Evolutionary conservation across 257 asterid species (phyloP).

Genomic region (Knoxia roxburghii): DNA sequence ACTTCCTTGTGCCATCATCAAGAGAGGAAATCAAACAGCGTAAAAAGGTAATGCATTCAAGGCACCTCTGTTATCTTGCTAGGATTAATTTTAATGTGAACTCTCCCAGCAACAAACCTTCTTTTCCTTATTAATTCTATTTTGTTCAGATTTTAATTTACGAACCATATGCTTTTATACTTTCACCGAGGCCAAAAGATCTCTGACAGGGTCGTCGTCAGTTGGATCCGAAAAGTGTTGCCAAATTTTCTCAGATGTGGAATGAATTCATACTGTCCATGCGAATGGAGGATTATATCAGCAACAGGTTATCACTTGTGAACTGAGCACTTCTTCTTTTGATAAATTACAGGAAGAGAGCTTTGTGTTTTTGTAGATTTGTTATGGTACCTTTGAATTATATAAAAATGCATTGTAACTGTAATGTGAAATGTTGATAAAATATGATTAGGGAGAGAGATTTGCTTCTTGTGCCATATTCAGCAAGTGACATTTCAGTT

Average conservation of each 20-base stretch:
- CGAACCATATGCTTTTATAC: slow-evolving; percentile 7
- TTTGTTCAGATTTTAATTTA: not conserved
- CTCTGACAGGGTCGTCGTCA: slow-evolving; percentile 61
- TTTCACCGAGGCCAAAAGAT: slow-evolving; percentile 19
- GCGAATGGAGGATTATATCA: slow-evolving; percentile 92
- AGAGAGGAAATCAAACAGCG: slow-evolving; percentile 45
- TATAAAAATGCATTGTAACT: not conserved
- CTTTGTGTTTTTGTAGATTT: not conserved
- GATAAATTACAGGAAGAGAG: slow-evolving; percentile 1
- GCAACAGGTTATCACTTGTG: slow-evolving; percentile 49
- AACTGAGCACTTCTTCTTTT: slow-evolving; percentile 5
- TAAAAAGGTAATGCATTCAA: slow-evolving; percentile 37
- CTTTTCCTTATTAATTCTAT: not conserved
- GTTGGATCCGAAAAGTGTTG: slow-evolving; percentile 64
- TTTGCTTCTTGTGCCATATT: slow-evolving; percentile 90
- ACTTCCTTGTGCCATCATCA: slow-evolving; percentile 73
- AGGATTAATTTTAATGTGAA: not conserved
- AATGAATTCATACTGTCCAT: slow-evolving; percentile 90
- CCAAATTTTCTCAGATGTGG: slow-evolving; percentile 99
- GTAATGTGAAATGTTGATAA: slow-evolving; percentile 12
- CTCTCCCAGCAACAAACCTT: not conserved
- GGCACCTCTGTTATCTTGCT: slow-evolving; percentile 16
- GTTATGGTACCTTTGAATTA: not conserved
- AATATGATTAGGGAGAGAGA: slow-evolving; percentile 68
- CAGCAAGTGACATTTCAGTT: slow-evolving; percentile 77